Conservation (phyloP, 1,284 basidiomycete species). For the Amylostereum areolatum region DNA sequence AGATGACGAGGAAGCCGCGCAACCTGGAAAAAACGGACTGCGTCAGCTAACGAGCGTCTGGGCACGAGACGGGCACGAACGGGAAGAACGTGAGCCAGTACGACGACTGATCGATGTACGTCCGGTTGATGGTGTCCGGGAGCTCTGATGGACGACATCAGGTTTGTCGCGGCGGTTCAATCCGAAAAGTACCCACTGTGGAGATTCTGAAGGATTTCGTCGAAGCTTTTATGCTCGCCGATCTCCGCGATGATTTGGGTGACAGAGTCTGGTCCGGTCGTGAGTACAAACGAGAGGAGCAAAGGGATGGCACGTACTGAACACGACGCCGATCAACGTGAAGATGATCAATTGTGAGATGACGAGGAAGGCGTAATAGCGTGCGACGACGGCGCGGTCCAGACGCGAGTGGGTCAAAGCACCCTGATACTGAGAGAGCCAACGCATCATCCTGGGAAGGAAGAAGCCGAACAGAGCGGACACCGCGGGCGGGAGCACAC, state of each 20-base stretch:
- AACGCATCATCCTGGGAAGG: conserved; percentile 84
- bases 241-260: conserved; percentile 65
- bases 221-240: conserved; percentile 59
- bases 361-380: conserved; percentile 89
- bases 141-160: conserved; percentile 40
- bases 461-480: conserved; percentile 88
- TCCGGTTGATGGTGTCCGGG: conserved; percentile 66
- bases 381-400: conserved; percentile 84
- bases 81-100: conserved; percentile 97
- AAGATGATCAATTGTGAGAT: conserved; percentile 89
- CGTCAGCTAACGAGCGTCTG: neutral
- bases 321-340: conserved; percentile 83
- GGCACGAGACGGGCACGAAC: conserved; percentile 33
- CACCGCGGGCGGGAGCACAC: conserved; percentile 83
- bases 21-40: conserved; percentile 39
- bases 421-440: conserved; percentile 79
- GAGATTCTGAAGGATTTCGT: conserved; percentile 62
- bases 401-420: conserved; percentile 69
- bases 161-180: conserved; percentile 1
- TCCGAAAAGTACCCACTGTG: conserved; percentile 40
- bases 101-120: conserved; percentile 79
- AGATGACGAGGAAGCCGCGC: conserved; percentile 89
- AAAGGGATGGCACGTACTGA: conserved; percentile 50
- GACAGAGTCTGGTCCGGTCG: conserved; percentile 44
- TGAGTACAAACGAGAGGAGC: conserved; percentile 2